A percentile compares a stretch with the other conserved stretches of the same genome.
phyloP scores from a whole-genome alignment of 2,329 filamentous ascomycete species.

The Diaporthe amygdali region DNA sequence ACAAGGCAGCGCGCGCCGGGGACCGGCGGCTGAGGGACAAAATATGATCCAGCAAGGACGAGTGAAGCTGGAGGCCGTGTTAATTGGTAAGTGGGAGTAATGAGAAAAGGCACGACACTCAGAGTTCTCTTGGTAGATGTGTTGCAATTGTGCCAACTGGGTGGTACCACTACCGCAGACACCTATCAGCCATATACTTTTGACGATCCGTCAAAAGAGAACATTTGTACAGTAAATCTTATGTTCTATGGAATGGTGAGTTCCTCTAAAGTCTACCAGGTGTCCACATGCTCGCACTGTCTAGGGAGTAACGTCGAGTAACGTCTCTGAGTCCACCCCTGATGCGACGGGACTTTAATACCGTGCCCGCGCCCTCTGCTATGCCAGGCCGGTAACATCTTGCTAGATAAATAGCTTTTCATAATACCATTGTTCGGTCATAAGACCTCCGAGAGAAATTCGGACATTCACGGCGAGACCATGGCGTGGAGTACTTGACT shows the following conservation, averaged over 20 bases:
- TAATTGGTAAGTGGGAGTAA: neutral
- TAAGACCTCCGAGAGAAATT: neutral
- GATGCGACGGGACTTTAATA: neutral
- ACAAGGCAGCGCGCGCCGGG: neutral
- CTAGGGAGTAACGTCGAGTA: neutral
- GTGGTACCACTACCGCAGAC: neutral
- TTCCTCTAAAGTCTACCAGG: constrained; percentile 18
- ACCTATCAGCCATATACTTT: neutral
- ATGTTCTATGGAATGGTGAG: constrained; percentile 7
- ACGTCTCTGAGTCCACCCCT: neutral
- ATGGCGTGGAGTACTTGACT: neutral
- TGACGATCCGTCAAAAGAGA: neutral
- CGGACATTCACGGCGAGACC: neutral
- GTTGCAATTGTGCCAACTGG: too few species aligned
- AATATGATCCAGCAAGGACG: neutral
- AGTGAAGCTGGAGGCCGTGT: neutral
- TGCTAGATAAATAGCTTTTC: constrained; percentile 4
- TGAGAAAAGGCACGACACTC: neutral
- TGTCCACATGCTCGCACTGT: constrained; percentile 10
- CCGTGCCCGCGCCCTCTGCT: neutral
- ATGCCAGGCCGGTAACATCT: neutral
- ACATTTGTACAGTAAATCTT: constrained; percentile 3
- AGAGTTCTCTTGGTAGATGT: neutral
- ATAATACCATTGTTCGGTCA: neutral
- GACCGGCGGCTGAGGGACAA: neutral